Percentiles rank a stretch among this genome's conserved stretches.
Evolutionary conservation across 208 protist genomes (phyloP).

Genomic region (Phytomonas sp.): DNA sequence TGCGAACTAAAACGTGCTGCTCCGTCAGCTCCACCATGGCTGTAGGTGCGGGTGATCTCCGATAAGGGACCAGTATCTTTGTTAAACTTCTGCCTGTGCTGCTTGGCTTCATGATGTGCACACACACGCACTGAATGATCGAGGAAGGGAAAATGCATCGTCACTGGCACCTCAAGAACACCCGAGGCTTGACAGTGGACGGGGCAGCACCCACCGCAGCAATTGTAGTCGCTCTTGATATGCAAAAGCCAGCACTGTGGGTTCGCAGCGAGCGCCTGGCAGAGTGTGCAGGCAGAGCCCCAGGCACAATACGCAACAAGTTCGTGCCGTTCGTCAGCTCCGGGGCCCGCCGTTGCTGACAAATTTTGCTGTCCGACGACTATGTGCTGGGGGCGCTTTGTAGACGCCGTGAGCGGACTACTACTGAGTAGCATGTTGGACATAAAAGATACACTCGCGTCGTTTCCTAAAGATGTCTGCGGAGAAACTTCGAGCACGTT

Average conservation of each 20-base stretch:
- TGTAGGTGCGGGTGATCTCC: constrained; percentile 15
- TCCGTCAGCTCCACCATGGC: background rate
- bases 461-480: background rate
- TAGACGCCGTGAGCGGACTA: background rate
- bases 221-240: constrained; percentile 11
- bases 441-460: background rate
- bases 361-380: background rate
- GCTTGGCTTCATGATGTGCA: constrained; percentile 2
- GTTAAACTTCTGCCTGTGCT: constrained; percentile 13
- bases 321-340: background rate
- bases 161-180: background rate
- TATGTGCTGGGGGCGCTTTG: background rate
- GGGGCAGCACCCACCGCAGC: background rate
- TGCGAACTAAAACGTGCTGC: constrained; percentile 1
- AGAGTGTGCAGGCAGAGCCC: constrained; percentile 67
- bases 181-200: background rate
- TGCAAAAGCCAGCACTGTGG: constrained; percentile 41
- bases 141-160: constrained; percentile 48
- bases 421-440: background rate
- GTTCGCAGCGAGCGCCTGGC: constrained; percentile 44
- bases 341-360: background rate
- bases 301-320: constrained; percentile 59
- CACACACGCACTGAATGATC: constrained; percentile 29
- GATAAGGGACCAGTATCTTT: constrained; percentile 14
- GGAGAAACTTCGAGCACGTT: background rate